Conservation (phyloP, 1,284 basidiomycete genomes). For the Grifola frondosa region DNA sequence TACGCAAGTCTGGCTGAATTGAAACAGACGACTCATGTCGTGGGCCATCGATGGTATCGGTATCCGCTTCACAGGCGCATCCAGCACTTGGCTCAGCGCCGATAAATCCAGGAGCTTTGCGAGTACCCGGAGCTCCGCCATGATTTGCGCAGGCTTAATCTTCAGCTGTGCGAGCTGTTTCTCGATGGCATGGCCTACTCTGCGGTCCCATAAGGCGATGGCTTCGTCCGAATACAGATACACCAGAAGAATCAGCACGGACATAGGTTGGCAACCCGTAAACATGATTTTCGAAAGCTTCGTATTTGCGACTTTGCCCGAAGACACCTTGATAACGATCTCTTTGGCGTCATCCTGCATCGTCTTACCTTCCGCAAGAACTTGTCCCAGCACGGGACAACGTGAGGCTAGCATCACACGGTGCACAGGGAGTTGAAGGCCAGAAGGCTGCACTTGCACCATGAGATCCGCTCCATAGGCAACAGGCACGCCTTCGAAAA, state of each 20-base stretch:
- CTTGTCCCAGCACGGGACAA: conserved; percentile 45
- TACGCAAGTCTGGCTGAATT: conserved; percentile 11
- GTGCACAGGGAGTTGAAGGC: conserved; percentile 62
- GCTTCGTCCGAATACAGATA: conserved; percentile 90
- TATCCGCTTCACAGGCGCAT: conserved; percentile 48
- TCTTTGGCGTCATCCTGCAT: conserved; percentile 31
- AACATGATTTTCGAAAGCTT: conserved; percentile 37
- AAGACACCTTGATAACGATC: conserved; percentile 32
- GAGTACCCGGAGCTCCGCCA: conserved; percentile 58
- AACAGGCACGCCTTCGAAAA: conserved; percentile 21
- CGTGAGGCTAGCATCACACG: conserved; percentile 64
- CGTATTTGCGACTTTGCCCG: conserved; percentile 11
- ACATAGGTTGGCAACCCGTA: conserved; percentile 57
- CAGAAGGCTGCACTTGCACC: conserved; percentile 40
- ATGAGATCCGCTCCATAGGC: conserved; percentile 65
- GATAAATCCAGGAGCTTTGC: conserved; percentile 57
- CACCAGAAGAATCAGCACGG: conserved; percentile 76
- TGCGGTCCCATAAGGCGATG: conserved; percentile 82
- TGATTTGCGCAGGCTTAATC: conserved; percentile 50
- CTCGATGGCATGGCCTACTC: conserved; percentile 56
- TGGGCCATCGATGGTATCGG: conserved; percentile 45
- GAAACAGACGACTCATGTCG: conserved; percentile 50
- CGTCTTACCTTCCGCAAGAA: conserved; percentile 39
- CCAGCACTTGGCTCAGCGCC: conserved; percentile 52
- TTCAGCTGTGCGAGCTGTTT: conserved; percentile 40